A percentile compares a stretch with the other conserved stretches of the same genome.
These are phyloP conservation scores for Parachaetomium inaequale DNA, from an alignment of 495 filamentous ascomycete species.

Conservation along the genomic window DNA sequence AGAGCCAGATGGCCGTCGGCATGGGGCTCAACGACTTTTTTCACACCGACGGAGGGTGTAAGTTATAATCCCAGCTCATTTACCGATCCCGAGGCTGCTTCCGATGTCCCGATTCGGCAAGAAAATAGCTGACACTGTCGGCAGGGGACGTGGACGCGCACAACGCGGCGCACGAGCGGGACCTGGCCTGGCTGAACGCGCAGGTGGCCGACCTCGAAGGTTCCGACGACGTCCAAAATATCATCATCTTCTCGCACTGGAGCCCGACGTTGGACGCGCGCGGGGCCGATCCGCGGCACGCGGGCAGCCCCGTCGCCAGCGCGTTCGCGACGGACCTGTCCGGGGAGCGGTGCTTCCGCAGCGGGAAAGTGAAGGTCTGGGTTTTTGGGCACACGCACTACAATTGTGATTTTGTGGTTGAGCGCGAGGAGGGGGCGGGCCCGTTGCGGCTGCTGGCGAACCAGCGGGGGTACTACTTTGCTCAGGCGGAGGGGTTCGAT, in stretches of 20 bases:
- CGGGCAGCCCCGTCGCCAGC: conserved; percentile 36
- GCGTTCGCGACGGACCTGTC: conserved; percentile 49
- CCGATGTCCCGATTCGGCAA: too few relatives aligned
- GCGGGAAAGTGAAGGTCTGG: conserved; percentile 46
- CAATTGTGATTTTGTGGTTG: conserved; percentile 43
- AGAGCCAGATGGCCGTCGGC: conserved; percentile 32
- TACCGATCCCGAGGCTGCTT: too few relatives aligned
- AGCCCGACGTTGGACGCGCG: conserved; percentile 41
- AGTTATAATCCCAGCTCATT: too few relatives aligned
- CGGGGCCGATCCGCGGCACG: conserved; percentile 43
- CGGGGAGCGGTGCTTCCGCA: conserved; percentile 44
- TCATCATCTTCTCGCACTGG: conserved; percentile 53
- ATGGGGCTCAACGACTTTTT: conserved; percentile 41
- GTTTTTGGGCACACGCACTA: conserved; percentile 58
- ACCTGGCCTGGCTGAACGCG: conserved; percentile 51
- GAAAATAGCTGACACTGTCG: too few relatives aligned
- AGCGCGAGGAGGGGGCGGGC: neutral
- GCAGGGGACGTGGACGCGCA: conserved; percentile 37
- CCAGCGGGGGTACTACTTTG: conserved; percentile 34
- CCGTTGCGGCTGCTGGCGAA: conserved; percentile 38
- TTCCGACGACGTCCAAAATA: conserved; percentile 33
- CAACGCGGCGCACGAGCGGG: conserved; percentile 36
- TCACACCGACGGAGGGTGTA: neutral
- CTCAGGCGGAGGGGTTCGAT: conserved; percentile 14
- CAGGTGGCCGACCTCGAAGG: conserved; percentile 38